phyloP scores from a whole-genome alignment of 2,329 filamentous ascomycete genomes.

The Juglanconis oblonga region DNA sequence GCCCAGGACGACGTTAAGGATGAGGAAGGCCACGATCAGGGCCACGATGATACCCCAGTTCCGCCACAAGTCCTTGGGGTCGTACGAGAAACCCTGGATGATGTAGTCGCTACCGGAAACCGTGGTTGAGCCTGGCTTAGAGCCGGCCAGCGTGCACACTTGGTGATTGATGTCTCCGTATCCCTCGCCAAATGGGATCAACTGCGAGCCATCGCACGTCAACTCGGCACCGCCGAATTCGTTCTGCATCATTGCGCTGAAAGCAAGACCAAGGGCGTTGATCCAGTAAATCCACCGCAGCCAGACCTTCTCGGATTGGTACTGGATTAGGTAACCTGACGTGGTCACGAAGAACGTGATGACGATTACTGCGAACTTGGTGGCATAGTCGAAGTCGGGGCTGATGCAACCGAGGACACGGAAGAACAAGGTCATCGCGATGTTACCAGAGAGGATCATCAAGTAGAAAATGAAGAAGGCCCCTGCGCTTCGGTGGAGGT shows the following conservation, averaged over 20 bases:
- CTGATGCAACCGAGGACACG: conserved; percentile 71
- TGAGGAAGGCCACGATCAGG: conserved; percentile 73
- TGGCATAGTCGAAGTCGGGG: conserved; percentile 80
- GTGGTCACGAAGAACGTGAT: conserved; percentile 82
- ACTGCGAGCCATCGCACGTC: conserved; percentile 62
- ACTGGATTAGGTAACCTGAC: conserved; percentile 81
- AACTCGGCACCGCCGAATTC: conserved; percentile 72
- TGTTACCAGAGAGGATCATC: conserved; percentile 65
- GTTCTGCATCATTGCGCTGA: conserved; percentile 80
- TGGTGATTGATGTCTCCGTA: conserved; percentile 73
- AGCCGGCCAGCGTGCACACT: conserved; percentile 77
- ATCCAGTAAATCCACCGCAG: conserved; percentile 78
- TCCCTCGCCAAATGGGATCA: conserved; percentile 68
- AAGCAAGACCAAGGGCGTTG: conserved; percentile 71
- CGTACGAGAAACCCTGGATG: conserved; percentile 64
- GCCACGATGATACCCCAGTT: conserved; percentile 79
- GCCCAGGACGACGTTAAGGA: conserved; percentile 72
- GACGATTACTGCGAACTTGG: conserved; percentile 75
- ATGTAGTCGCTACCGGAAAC: conserved; percentile 71
- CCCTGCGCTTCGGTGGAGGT: conserved; percentile 64
- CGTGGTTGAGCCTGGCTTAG: conserved; percentile 57
- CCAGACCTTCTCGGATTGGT: conserved; percentile 71
- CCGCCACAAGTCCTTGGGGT: conserved; percentile 68
- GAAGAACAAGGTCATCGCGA: conserved; percentile 76
- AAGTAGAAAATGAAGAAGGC: conserved; percentile 78